Conservation (phyloP, 129 eudicot genomes). For the Flaveria sonorensis region DNA sequence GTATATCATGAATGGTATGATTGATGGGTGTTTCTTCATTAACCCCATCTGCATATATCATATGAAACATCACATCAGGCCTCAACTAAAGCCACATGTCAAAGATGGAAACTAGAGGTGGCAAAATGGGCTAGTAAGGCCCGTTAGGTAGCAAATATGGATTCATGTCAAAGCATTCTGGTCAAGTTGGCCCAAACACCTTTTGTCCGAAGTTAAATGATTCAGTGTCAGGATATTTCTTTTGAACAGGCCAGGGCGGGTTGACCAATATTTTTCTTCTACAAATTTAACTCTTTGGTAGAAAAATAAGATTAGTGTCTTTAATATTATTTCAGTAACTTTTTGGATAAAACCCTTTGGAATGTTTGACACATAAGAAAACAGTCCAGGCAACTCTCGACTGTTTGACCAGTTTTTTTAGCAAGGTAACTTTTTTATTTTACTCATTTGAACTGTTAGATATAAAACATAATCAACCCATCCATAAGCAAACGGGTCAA, state of each 20-base stretch:
- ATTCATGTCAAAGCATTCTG: neutral
- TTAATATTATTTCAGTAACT: neutral
- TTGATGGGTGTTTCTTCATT: conserved; percentile 94
- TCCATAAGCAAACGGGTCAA: neutral
- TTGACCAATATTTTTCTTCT: neutral
- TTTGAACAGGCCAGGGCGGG: neutral
- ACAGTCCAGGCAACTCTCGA: neutral
- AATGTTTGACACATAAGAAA: neutral
- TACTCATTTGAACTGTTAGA: neutral
- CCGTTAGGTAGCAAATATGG: neutral
- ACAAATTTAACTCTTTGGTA: neutral
- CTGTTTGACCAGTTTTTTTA: neutral
- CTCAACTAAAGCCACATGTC: neutral
- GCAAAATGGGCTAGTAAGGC: neutral
- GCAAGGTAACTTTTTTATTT: neutral
- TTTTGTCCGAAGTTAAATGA: neutral
- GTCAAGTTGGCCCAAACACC: neutral
- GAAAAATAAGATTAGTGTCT: neutral
- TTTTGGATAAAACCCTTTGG: neutral
- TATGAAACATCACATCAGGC: conserved; percentile 8
- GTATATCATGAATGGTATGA: conserved; percentile 91
- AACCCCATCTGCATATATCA: conserved; percentile 82
- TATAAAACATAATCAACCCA: neutral
- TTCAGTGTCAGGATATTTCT: neutral
- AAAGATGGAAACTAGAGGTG: neutral